Conservation (phyloP, 768 basidiomycete species). For the Collybiopsis confluens region DNA sequence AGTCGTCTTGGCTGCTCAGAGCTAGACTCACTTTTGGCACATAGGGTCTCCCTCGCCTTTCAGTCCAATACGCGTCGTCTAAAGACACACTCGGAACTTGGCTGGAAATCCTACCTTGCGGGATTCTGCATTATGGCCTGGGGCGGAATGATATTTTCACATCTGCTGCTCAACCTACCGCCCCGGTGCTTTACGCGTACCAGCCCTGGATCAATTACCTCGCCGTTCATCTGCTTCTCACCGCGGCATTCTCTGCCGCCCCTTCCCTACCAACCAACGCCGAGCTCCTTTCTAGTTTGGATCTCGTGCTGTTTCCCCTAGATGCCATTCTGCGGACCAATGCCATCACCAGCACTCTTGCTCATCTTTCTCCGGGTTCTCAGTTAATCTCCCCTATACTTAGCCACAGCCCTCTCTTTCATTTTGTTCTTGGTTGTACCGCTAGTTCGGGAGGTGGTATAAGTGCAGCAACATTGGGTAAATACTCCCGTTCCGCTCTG, state of each 20-base stretch:
- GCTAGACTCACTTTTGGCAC: no score
- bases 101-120: slow-evolving; percentile 40
- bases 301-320: slow-evolving; percentile 44
- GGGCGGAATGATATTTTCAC: slow-evolving; percentile 43
- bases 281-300: slow-evolving; percentile 28
- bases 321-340: slow-evolving; percentile 45
- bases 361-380: slow-evolving; percentile 26
- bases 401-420: slow-evolving; percentile 35
- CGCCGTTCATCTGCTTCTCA: slow-evolving; percentile 40
- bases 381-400: slow-evolving; percentile 30
- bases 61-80: slow-evolving; percentile 34
- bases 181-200: slow-evolving; percentile 44
- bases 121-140: slow-evolving; percentile 49
- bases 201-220: slow-evolving; percentile 46
- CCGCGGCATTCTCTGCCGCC: slow-evolving; percentile 32
- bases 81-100: slow-evolving; percentile 17
- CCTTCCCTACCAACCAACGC: neutral
- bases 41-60: slow-evolving; percentile 39
- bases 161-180: slow-evolving; percentile 39
- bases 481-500: no score
- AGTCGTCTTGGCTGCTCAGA: neutral
- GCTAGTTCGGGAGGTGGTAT: slow-evolving; percentile 45
- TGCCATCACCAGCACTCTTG: slow-evolving; percentile 32
- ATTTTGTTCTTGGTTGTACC: slow-evolving; percentile 43
- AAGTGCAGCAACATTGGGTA: slow-evolving; percentile 29